A percentile compares a stretch with the other conserved stretches of the same genome.
phyloP scores from a whole-genome alignment of 495 filamentous ascomycete genomes.

The Rhypophila decipiens region DNA sequence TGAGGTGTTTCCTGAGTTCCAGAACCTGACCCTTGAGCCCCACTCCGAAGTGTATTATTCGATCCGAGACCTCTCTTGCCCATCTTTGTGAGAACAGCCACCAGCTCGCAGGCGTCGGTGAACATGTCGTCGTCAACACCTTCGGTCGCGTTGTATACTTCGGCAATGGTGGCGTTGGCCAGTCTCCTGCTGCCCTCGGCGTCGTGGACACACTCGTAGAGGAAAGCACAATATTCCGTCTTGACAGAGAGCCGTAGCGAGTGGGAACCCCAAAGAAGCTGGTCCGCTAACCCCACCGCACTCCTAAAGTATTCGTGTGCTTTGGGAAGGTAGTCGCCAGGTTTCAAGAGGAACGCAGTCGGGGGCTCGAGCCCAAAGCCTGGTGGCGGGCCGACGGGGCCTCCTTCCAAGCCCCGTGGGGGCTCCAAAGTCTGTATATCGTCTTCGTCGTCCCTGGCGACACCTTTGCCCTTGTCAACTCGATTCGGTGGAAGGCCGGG shows the following conservation, averaged over 20 bases:
- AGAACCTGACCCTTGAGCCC: conserved; percentile 18
- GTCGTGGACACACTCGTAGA: conserved; percentile 91
- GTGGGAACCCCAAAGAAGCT: conserved; percentile 75
- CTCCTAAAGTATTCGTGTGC: conserved; percentile 77
- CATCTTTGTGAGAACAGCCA: conserved; percentile 69
- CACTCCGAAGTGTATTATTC: conserved; percentile 21
- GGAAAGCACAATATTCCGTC: conserved; percentile 88
- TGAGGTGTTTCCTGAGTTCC: conserved; percentile 22
- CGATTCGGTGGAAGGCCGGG: conserved; percentile 20
- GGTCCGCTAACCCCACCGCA: conserved; percentile 65
- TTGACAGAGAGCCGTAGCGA: conserved; percentile 87
- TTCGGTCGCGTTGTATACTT: conserved; percentile 85
- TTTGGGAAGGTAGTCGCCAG: conserved; percentile 74
- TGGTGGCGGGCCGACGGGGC: conserved; percentile 44
- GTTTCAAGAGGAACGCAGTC: conserved; percentile 67
- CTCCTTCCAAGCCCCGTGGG: conserved; percentile 39
- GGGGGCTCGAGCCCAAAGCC: conserved; percentile 45
- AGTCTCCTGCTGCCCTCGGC: conserved; percentile 62
- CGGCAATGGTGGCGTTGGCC: conserved; percentile 76
- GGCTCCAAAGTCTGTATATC: conserved; percentile 32
- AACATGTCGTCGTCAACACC: conserved; percentile 90
- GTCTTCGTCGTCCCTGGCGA: conserved; percentile 28
- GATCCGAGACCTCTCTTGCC: conserved; percentile 57
- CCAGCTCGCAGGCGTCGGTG: conserved; percentile 68
- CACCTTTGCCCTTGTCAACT: conserved; percentile 40